Base-by-base conservation (phyloP, 495 filamentous ascomycete genomes). In the Xylaria curta region DNA sequence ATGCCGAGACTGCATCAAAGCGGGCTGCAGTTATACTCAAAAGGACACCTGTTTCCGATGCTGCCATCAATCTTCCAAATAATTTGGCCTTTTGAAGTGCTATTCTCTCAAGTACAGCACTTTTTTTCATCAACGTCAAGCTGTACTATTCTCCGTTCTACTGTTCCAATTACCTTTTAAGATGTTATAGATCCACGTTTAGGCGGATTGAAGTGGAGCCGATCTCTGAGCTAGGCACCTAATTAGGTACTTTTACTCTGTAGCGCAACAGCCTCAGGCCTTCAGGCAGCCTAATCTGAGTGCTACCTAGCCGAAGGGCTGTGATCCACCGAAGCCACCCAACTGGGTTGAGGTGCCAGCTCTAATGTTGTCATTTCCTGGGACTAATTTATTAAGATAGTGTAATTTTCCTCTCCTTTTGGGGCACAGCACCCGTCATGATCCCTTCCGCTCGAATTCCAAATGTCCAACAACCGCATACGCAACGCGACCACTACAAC, bases 351-450 rank as follows among this genome's bases (percentile, higher is more conserved):
- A 13, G 31, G 44, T 31, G 63, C 46, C 46, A 66, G 46, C 44
- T 66, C 38, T 53, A n/a, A 66, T 67, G 65, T 56, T 67, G 65
- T 67, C 65, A 67, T 54, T 67, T 67, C 47, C 65, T 42, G 33
- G 63, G 4, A 26, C 47, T 51, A 54, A 28, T 42, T 67, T 56
- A 42, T 67, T 42, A 54, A 56, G 21, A 21, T 62, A 28, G 36
- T 59, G 33, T 60, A 68, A 58, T 60, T 68, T 56, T 68, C 66
- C 66, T 61, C 68, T 63, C 68, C 49, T 70, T 60, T 70, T 38
- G 58, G 36, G 58, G 42, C 68, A 44, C 56, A 26, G 19, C 47
- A 33, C 28, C 46, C 58, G 58, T 17, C 62, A 31, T 12, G 42
- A 56, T 24, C 36, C 49, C 65, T 42, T 42, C 49, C 36, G 58